Percentiles rank a stretch among this genome's conserved stretches.
Conservation (phyloP, 2,329 filamentous ascomycete species). For the Penicillium sp. region DNA sequence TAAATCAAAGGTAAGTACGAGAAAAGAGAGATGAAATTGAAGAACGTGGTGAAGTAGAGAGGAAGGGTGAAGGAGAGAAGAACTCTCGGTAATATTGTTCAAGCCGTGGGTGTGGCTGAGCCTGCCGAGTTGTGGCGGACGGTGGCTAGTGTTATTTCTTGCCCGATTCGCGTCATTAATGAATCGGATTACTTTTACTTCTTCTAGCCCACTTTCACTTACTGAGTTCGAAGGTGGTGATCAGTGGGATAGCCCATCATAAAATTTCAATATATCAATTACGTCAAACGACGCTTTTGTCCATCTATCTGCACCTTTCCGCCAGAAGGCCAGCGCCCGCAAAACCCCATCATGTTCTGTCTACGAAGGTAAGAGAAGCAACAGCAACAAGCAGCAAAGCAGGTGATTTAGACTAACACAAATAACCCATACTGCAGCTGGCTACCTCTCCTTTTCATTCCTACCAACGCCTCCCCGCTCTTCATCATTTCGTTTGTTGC, state of each 20-base stretch:
- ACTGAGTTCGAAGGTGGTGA: not conserved
- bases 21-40: slow-evolving; percentile 23
- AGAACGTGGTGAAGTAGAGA: slow-evolving; percentile 19
- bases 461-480: slow-evolving; percentile 77
- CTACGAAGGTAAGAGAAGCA: slow-evolving; percentile 56
- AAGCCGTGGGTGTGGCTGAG: slow-evolving; percentile 18
- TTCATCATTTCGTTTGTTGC: slow-evolving; percentile 88
- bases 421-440: slow-evolving; percentile 53
- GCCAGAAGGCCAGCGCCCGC: not conserved
- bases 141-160: slow-evolving; percentile 9
- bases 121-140: slow-evolving; percentile 5
- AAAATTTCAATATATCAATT: not conserved
- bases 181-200: not conserved
- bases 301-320: not conserved
- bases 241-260: not conserved
- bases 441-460: slow-evolving; percentile 84
- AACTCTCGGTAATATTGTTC: slow-evolving; percentile 16
- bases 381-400: not conserved
- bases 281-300: not conserved
- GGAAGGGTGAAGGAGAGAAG: slow-evolving; percentile 22
- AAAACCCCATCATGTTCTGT: slow-evolving; percentile 58
- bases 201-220: not conserved
- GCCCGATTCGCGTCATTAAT: slow-evolving; percentile 7
- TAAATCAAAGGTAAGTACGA: slow-evolving; percentile 15
- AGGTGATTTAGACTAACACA: not conserved